These are phyloP conservation scores for Oldenlandia corymbosa DNA, from an alignment of 257 asterid species.

Conservation along the genomic window DNA sequence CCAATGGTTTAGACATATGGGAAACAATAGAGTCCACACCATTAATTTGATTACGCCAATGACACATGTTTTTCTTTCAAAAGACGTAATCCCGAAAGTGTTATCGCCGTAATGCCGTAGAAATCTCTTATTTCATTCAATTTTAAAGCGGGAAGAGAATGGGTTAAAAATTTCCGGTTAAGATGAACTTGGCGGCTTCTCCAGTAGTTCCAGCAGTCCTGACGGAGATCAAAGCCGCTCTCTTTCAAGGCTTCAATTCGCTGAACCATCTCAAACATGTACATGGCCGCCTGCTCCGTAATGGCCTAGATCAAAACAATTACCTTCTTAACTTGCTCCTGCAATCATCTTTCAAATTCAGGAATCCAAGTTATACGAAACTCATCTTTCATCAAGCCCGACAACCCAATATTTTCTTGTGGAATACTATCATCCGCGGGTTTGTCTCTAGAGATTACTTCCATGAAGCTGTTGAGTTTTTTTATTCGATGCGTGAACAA, in stretches of 20 bases:
- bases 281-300: slow-evolving; percentile 30
- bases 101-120: too few species aligned
- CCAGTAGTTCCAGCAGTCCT: slow-evolving; percentile 18
- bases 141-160: background rate
- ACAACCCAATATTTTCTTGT: slow-evolving; percentile 32
- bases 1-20: too few species aligned
- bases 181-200: slow-evolving; percentile 5
- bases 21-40: too few species aligned
- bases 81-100: too few species aligned
- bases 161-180: background rate
- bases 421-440: slow-evolving; percentile 39
- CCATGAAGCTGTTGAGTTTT: slow-evolving; percentile 17
- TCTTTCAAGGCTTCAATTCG: slow-evolving; percentile 27
- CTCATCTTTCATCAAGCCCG: slow-evolving; percentile 24
- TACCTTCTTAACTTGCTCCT: slow-evolving; percentile 31
- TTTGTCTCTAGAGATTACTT: slow-evolving; percentile 30
- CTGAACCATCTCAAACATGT: slow-evolving; percentile 39
- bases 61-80: too few species aligned
- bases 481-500: slow-evolving; percentile 23
- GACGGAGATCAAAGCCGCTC: slow-evolving; percentile 27
- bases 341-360: slow-evolving; percentile 29
- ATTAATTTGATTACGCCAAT: too few species aligned
- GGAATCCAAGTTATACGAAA: slow-evolving; percentile 28
- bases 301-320: slow-evolving; percentile 25
- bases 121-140: too few species aligned